Evolutionary conservation across 2,329 filamentous ascomycete genomes (phyloP).

Genomic region (Myriosclerotinia duriaeana): DNA sequence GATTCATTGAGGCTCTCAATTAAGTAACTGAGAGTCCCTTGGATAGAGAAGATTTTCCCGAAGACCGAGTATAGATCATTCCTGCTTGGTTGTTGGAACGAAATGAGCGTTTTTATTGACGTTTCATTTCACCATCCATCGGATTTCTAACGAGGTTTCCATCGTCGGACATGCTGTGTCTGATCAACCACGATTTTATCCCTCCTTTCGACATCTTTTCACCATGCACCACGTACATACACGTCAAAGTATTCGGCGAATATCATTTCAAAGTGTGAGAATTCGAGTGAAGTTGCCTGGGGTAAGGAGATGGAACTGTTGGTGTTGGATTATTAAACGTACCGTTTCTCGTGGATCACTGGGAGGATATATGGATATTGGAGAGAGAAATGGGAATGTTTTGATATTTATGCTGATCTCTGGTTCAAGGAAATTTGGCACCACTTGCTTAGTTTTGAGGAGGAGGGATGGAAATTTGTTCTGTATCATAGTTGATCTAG

Average conservation of each 20-base stretch:
- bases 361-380: too few relatives aligned
- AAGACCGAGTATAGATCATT: background rate
- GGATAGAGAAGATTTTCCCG: background rate
- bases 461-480: background rate
- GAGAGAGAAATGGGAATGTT: background rate
- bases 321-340: background rate
- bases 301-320: background rate
- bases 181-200: slow-evolving; percentile 4
- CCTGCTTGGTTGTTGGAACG: background rate
- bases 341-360: background rate
- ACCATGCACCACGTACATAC: background rate
- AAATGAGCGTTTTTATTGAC: background rate
- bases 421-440: background rate
- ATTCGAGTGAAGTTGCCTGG: background rate
- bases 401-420: slow-evolving; percentile 7
- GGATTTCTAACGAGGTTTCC: slow-evolving; percentile 2
- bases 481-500: slow-evolving; percentile 14
- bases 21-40: background rate
- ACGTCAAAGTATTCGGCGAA: background rate
- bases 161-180: background rate
- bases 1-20: background rate
- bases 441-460: background rate
- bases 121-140: background rate
- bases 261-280: background rate
- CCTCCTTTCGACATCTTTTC: background rate